Percentiles rank a stretch among this genome's conserved stretches.
phyloP scores from a whole-genome alignment of 305 asterid genomes.

The Andrographis paniculata region DNA sequence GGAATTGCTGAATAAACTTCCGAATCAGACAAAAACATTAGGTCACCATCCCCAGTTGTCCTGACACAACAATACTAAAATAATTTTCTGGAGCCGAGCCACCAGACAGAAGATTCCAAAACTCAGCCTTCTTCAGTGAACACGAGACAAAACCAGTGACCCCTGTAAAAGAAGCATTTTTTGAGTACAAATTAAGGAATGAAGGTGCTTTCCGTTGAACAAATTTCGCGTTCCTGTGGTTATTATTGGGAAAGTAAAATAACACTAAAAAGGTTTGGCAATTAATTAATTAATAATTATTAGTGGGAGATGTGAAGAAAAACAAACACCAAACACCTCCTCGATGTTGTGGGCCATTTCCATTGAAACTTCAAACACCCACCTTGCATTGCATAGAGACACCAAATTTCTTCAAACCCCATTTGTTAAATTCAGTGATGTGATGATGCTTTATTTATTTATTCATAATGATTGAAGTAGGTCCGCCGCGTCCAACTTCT shows the following conservation, averaged over 20 bases:
- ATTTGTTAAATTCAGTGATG: background rate
- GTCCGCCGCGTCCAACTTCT: background rate
- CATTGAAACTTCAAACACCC: background rate
- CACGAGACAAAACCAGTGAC: slow-evolving; percentile 20
- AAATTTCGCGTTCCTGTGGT: background rate
- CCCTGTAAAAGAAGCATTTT: background rate
- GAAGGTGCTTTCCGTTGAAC: background rate
- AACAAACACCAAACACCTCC: background rate
- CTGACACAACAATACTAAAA: slow-evolving; percentile 33
- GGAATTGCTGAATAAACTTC: slow-evolving; percentile 13
- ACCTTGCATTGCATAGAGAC: background rate
- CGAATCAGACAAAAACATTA: slow-evolving; percentile 33
- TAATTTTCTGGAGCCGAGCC: slow-evolving; percentile 28
- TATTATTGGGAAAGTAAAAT: no score
- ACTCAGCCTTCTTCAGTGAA: slow-evolving; percentile 28
- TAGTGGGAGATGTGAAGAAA: background rate
- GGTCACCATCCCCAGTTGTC: slow-evolving; percentile 68
- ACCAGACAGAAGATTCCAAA: slow-evolving; percentile 77
- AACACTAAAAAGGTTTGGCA: no score
- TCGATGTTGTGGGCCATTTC: background rate
- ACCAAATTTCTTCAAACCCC: background rate
- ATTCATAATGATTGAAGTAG: background rate
- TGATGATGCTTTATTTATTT: background rate
- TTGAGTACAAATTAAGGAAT: background rate
- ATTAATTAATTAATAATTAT: no score